Conservation (phyloP, 2,329 filamentous ascomycete species). For the Microsporum ferrugineum region DNA sequence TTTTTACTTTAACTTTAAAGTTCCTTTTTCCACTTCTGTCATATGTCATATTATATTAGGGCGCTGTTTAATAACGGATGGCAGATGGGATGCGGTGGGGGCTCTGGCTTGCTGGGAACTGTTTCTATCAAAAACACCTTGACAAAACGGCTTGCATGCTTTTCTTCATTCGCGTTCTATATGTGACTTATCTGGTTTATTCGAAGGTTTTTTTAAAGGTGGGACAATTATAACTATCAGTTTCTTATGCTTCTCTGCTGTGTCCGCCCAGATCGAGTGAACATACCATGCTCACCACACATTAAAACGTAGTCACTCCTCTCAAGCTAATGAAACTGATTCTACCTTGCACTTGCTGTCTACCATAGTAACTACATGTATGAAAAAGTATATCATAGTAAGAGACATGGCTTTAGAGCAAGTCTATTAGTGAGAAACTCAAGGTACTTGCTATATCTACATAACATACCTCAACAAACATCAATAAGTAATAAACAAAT, state of each 20-base stretch:
- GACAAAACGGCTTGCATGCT: not conserved
- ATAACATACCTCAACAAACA: not conserved
- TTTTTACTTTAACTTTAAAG: no score
- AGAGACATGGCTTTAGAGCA: no score
- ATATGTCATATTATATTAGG: slow-evolving; percentile 17
- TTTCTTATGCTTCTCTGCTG: not conserved
- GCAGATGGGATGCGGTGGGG: slow-evolving; percentile 21
- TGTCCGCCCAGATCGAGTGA: no score
- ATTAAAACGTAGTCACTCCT: not conserved
- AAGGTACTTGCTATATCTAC: no score
- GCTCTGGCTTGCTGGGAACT: not conserved
- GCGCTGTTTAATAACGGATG: slow-evolving; percentile 33
- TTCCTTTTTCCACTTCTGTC: not conserved
- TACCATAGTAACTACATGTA: no score
- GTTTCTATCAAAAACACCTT: not conserved
- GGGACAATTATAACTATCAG: not conserved
- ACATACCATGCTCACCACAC: not conserved
- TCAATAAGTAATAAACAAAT: not conserved
- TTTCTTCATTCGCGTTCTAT: not conserved
- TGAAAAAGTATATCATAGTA: no score
- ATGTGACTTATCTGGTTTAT: not conserved
- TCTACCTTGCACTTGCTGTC: no score
- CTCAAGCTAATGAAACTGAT: no score
- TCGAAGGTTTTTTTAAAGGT: not conserved
- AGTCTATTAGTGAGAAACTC: no score